Percentiles rank a stretch among this genome's conserved stretches.
Conservation (phyloP, 352 stramenopile genomes). For the Pythium oligandrum region DNA sequence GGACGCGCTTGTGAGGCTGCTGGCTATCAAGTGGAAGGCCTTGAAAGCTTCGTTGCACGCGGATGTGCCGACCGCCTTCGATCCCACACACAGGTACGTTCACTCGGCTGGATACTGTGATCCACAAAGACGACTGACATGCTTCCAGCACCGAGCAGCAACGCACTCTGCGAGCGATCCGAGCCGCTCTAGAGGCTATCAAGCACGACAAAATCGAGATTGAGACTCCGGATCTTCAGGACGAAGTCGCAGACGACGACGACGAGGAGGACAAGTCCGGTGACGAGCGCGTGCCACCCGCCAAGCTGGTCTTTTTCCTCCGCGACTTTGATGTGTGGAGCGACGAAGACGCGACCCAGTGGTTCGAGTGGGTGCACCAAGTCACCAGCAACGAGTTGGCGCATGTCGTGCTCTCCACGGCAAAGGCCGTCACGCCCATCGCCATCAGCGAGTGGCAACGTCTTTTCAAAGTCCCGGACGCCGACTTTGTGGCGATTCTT, state of each 20-base stretch:
- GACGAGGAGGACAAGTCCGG: neutral
- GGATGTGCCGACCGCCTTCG: conserved; percentile 38
- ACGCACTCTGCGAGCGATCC: no score
- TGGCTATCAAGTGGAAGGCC: conserved; percentile 33
- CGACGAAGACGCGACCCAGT: conserved; percentile 25
- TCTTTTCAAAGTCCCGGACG: conserved; percentile 20
- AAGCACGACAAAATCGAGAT: neutral
- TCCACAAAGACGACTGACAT: no score
- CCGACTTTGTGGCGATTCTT: conserved; percentile 58
- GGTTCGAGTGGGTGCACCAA: conserved; percentile 46
- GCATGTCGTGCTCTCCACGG: conserved; percentile 53
- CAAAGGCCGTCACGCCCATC: conserved; percentile 32
- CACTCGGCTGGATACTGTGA: no score
- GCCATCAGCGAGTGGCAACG: conserved; percentile 35
- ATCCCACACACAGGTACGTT: conserved; percentile 21
- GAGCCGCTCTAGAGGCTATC: conserved; percentile 1
- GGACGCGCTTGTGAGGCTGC: conserved; percentile 18
- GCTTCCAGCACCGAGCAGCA: no score
- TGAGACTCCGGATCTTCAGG: neutral
- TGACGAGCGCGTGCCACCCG: neutral
- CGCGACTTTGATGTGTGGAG: conserved; percentile 44
- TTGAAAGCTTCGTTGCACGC: conserved; percentile 39
- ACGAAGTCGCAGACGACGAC: neutral
- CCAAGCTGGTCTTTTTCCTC: conserved; percentile 49
- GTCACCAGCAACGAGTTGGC: conserved; percentile 40